Evolutionary conservation across 306 rosid genomes (phyloP).

Genomic region (Rosa lucieae): DNA sequence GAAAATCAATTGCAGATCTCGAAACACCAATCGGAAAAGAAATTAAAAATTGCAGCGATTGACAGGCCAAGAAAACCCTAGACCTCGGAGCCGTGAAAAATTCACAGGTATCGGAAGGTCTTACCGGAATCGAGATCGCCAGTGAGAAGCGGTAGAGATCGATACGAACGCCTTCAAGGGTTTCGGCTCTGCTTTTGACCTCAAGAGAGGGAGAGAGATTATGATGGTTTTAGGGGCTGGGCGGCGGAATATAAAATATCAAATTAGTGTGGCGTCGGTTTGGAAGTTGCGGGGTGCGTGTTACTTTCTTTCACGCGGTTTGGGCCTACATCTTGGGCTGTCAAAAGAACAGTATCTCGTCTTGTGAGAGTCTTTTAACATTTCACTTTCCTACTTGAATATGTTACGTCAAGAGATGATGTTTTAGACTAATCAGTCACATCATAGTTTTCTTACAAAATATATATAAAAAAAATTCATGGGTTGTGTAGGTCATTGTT

Average conservation of each 20-base stretch:
- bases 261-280: not conserved
- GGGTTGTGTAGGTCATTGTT: too few relatives aligned
- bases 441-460: too few relatives aligned
- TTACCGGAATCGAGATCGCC: conserved; percentile 48
- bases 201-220: not conserved
- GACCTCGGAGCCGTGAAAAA: conserved; percentile 36
- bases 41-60: conserved; percentile 1
- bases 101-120: conserved; percentile 65
- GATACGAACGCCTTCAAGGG: not conserved
- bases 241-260: not conserved
- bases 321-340: not conserved
- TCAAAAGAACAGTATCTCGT: too few relatives aligned
- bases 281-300: not conserved
- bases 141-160: not conserved
- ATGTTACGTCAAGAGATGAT: too few relatives aligned
- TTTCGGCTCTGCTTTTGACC: not conserved
- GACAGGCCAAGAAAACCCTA: conserved; percentile 40
- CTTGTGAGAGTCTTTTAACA: too few relatives aligned
- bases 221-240: not conserved
- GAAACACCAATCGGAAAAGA: not conserved
- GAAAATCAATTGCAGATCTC: conserved; percentile 9
- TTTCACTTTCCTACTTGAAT: too few relatives aligned
- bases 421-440: too few relatives aligned
- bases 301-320: not conserved
- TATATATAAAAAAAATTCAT: too few relatives aligned